Percentiles rank a stretch among this genome's conserved stretches.
phyloP scores from a whole-genome alignment of 345 rosid genomes.

The Sonneratia caseolaris region DNA sequence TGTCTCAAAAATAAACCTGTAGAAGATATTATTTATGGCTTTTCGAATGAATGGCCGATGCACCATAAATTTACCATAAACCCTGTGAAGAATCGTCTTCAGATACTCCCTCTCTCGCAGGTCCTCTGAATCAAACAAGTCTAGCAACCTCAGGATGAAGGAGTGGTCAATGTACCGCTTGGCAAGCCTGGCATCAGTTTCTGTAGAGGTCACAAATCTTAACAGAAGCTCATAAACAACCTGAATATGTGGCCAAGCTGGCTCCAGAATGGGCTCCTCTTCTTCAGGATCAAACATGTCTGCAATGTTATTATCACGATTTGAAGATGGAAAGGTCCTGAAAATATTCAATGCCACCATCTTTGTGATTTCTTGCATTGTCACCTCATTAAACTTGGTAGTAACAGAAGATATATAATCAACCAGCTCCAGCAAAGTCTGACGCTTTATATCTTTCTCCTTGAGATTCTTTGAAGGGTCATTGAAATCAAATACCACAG shows the following conservation, averaged over 20 bases:
- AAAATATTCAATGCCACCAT: constrained; percentile 69
- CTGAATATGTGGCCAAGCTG: constrained; percentile 89
- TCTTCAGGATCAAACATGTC: constrained; percentile 75
- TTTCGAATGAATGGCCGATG: constrained; percentile 89
- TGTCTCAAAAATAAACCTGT: constrained; percentile 61
- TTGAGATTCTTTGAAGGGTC: constrained; percentile 57
- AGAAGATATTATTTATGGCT: constrained; percentile 73
- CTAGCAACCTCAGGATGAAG: constrained; percentile 56
- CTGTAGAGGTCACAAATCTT: constrained; percentile 71
- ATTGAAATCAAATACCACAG: constrained; percentile 56
- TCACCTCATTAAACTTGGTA: constrained; percentile 54
- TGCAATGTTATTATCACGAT: constrained; percentile 42
- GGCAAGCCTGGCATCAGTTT: constrained; percentile 67
- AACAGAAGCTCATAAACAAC: constrained; percentile 65
- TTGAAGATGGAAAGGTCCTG: constrained; percentile 52
- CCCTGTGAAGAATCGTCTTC: constrained; percentile 77
- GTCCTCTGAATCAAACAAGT: constrained; percentile 86
- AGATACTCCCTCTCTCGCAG: constrained; percentile 82
- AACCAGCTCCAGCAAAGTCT: constrained; percentile 64
- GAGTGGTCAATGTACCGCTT: constrained; percentile 62
- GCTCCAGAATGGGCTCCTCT: constrained; percentile 76
- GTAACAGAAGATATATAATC: constrained; percentile 66
- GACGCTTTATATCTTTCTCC: constrained; percentile 88
- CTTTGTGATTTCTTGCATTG: constrained; percentile 48
- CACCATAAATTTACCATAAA: constrained; percentile 90